A percentile compares a stretch with the other conserved stretches of the same genome.
phyloP scores from a whole-genome alignment of 768 basidiomycete species.

The Macrolepiota dolichaula region DNA sequence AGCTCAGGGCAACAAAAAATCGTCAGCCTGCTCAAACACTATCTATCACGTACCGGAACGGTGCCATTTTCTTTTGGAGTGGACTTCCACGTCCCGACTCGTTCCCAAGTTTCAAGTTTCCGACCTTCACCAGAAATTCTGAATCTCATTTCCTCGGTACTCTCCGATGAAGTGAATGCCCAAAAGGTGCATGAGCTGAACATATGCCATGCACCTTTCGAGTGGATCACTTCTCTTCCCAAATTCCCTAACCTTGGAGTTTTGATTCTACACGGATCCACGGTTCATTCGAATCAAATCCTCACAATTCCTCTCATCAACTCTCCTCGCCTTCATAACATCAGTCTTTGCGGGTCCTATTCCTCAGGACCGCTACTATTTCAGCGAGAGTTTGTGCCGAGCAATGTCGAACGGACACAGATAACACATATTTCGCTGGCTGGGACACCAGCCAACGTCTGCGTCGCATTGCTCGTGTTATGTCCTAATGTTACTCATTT shows the following conservation, averaged over 20 bases:
- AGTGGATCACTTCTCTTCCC: not conserved
- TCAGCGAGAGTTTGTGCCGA: too few relatives aligned
- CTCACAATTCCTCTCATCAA: not conserved
- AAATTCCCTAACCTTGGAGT: not conserved
- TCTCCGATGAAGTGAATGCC: not conserved
- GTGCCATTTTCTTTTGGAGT: not conserved
- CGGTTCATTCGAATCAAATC: not conserved
- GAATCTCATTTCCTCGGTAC: not conserved
- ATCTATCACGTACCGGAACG: not conserved
- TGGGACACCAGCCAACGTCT: too few relatives aligned
- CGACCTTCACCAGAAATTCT: too few relatives aligned
- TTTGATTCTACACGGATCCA: not conserved
- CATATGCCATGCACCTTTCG: too few relatives aligned
- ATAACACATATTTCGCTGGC: too few relatives aligned
- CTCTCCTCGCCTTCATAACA: too few relatives aligned
- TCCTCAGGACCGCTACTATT: not conserved
- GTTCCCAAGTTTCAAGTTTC: not conserved
- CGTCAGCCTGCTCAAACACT: not conserved
- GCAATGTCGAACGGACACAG: too few relatives aligned
- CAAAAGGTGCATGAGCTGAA: not conserved
- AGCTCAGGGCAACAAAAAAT: not conserved
- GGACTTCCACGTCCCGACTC: not conserved
- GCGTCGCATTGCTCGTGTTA: too few relatives aligned
- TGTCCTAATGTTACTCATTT: too few relatives aligned
- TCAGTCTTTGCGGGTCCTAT: not conserved